These are phyloP conservation scores for Metschnikowia lunata DNA, from an alignment of 805 yeast genomes.

Conservation along the genomic window DNA sequence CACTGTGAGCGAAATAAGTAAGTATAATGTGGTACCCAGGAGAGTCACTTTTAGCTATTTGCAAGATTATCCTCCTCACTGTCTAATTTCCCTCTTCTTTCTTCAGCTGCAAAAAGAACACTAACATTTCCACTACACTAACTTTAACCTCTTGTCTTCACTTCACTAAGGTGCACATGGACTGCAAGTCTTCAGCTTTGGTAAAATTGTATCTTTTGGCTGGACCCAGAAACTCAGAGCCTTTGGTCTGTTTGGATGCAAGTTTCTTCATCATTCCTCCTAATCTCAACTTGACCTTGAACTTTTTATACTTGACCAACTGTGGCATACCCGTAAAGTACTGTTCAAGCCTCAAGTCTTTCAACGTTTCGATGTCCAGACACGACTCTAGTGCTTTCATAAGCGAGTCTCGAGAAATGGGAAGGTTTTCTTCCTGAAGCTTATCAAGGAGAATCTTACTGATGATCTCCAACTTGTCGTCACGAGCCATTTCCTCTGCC, in stretches of 20 bases:
- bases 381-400: conserved; percentile 2
- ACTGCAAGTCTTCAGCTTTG: neutral
- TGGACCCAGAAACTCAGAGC: no score
- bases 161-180: neutral
- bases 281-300: conserved; percentile 3
- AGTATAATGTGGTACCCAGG: no score
- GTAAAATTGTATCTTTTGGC: neutral
- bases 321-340: conserved; percentile 1
- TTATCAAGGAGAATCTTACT: neutral
- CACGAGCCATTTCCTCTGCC: conserved; percentile 6
- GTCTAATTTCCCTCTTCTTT: no score
- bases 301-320: conserved; percentile 1
- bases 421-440: conserved; percentile 1
- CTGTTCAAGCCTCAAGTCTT: conserved; percentile 6
- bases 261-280: conserved; percentile 1
- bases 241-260: neutral
- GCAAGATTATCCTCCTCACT: no score
- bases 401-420: conserved; percentile 2
- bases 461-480: neutral
- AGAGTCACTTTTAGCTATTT: no score
- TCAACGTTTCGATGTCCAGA: conserved; percentile 4
- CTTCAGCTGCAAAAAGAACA: no score
- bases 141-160: neutral
- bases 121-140: no score
- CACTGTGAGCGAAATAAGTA: no score